Conservation (phyloP, 2,329 filamentous ascomycete genomes). For the Monilinia laxa region DNA sequence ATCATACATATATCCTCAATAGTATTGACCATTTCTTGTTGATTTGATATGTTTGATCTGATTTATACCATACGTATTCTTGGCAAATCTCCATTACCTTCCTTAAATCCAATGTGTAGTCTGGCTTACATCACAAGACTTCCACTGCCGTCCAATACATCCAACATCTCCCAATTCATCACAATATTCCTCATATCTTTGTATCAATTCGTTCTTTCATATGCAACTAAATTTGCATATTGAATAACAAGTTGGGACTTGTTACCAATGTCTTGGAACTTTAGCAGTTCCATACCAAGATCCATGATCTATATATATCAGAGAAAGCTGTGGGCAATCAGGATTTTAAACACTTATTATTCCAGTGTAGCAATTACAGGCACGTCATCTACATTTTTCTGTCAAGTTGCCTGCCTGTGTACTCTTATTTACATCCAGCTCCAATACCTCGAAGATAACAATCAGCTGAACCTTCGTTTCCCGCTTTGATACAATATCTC, state of each 20-base stretch:
- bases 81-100: too few species aligned
- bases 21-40: too few species aligned
- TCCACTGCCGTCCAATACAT: neutral
- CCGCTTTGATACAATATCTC: neutral
- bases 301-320: neutral
- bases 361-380: neutral
- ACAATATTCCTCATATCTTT: neutral
- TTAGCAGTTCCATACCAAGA: neutral
- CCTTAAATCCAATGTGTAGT: too few species aligned
- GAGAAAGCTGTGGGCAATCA: neutral
- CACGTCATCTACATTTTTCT: neutral
- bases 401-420: neutral
- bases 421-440: neutral
- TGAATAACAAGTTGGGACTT: neutral
- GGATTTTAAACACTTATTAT: neutral
- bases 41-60: too few species aligned
- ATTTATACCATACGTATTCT: too few species aligned
- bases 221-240: neutral
- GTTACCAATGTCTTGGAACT: neutral
- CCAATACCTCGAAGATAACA: neutral
- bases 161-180: neutral
- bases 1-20: neutral
- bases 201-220: neutral
- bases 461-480: neutral
- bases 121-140: too few species aligned